Percentiles rank a stretch among this genome's conserved stretches.
phyloP scores from a whole-genome alignment of 164 flowering plant species.

The Saururus chinensis region DNA sequence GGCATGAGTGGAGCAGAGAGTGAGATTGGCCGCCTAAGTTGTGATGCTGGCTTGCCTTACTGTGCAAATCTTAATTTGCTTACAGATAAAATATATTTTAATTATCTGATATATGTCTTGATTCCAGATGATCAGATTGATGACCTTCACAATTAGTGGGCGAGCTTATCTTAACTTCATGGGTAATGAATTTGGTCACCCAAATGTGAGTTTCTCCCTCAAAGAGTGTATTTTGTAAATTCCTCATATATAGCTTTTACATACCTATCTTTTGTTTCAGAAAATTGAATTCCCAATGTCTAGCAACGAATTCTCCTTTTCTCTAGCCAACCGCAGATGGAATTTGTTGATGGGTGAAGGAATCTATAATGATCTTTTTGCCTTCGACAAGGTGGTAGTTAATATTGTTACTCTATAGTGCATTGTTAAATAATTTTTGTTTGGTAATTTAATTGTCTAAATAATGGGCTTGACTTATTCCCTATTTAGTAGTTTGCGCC shows the following conservation, averaged over 20 bases:
- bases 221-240: no score
- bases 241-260: not conserved
- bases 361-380: constrained; percentile 40
- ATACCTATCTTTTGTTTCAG: constrained; percentile 24
- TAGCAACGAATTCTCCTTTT: constrained; percentile 72
- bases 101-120: not conserved
- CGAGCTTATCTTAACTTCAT: constrained; percentile 92
- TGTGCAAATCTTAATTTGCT: no score
- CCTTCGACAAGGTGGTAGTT: constrained; percentile 71
- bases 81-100: no score
- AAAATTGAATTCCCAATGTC: constrained; percentile 88
- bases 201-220: constrained; percentile 36
- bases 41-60: no score
- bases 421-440: not conserved
- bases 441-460: not conserved
- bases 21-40: no score
- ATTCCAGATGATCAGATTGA: constrained; percentile 76
- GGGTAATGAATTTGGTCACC: constrained; percentile 99
- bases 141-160: constrained; percentile 77
- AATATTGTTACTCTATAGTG: not conserved
- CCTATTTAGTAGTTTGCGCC: no score
- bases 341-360: constrained; percentile 46
- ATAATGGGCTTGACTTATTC: no score
- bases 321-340: constrained; percentile 79
- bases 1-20: no score